Evolutionary conservation across 2,329 filamentous ascomycete species (phyloP), one percentile per base, ranked within the genome.

Genomic region (Calonectria henricotiae): DNA sequence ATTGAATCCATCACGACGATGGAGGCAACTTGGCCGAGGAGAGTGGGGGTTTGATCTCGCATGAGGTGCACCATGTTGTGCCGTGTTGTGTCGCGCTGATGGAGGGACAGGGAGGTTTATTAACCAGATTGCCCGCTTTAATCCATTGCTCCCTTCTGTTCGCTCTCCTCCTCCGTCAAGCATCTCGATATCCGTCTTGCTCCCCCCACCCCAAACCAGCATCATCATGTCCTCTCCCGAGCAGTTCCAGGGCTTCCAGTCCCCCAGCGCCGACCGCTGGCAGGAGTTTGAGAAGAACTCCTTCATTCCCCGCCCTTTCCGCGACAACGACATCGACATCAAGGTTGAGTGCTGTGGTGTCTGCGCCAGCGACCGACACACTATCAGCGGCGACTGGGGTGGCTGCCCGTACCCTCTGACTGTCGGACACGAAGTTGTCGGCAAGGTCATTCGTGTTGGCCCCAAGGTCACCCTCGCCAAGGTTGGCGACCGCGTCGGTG

Each of bases 311-410:
- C 96, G 97, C 86, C 93, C 93, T 20, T 97, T 97, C 80, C 94
- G 92, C 74, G 93, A 95, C 80, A 89, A 94, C 82, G 94, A 98
- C 80, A 90, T 98, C 77, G 94, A 97, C 80, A 90, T 98, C 83
- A 93, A 95, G 86, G 92, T 98, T 78, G 91, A 95, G 75, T 91
- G 89, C 80, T 96, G 93, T 79, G 93, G 94, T 79, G 87, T 94
- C 64, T 94, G 92, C 80, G 90, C 91, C 75, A 92, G 89, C 75
- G 92, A 94, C 79, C 85, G 93, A 58, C 92, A 93, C 83, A 93
- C 90, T 70, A 88, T 94, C 79, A 90, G 82, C 77, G 90, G 91
- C 72, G 91, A 91, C 71, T 93, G 91, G 91, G 91, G 89, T 69
- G 85, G 83, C 41, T 89, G 90, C 73, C 84, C 87, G 46, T 90